Conservation (phyloP, 306 rosid genomes). For the Chamaecrista fasciculata region DNA sequence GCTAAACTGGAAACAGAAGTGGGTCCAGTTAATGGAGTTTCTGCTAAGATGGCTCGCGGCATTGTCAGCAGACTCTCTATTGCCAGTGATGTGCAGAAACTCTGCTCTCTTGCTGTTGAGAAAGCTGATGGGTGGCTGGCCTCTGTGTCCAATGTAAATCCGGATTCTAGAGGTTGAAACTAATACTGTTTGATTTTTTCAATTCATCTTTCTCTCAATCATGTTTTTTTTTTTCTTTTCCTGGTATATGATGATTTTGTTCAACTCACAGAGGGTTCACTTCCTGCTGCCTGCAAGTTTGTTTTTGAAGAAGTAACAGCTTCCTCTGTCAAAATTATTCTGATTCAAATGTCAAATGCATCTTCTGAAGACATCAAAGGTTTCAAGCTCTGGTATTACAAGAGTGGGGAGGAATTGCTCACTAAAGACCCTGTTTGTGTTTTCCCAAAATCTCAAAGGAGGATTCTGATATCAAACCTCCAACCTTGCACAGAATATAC, state of each 20-base stretch:
- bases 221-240: constrained; percentile 21
- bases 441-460: constrained; percentile 82
- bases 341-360: constrained; percentile 68
- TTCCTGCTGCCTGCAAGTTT: constrained; percentile 99
- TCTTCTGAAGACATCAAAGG: constrained; percentile 63
- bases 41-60: constrained; percentile 94
- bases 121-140: constrained; percentile 87
- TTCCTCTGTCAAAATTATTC: constrained; percentile 75
- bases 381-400: constrained; percentile 94
- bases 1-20: constrained; percentile 86
- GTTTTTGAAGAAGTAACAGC: constrained; percentile 83
- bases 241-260: constrained; percentile 28
- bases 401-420: constrained; percentile 63
- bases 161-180: constrained; percentile 70
- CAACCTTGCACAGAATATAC: constrained; percentile 92
- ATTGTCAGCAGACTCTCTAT: constrained; percentile 95
- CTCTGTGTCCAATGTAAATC: constrained; percentile 48
- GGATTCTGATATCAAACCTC: constrained; percentile 81
- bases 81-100: constrained; percentile 81
- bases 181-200: constrained; percentile 5
- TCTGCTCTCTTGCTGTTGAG: constrained; percentile 85
- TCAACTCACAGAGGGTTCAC: constrained; percentile 75
- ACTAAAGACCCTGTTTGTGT: constrained; percentile 78
- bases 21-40: constrained; percentile 83
- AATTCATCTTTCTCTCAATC: constrained; percentile 21